phyloP scores from a whole-genome alignment of 345 rosid genomes.

The Hypericum androsaemum region DNA sequence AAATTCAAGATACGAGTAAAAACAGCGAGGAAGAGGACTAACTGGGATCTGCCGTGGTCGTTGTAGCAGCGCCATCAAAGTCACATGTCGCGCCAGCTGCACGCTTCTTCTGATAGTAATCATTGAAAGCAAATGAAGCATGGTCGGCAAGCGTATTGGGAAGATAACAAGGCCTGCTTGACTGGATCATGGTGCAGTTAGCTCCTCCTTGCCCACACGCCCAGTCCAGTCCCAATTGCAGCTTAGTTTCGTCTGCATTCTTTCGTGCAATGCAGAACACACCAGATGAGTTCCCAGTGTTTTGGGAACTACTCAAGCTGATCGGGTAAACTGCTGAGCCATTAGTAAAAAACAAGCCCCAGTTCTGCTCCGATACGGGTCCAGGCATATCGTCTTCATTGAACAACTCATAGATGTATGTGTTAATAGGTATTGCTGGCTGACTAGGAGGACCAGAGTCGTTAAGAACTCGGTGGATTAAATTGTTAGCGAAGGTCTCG shows the following conservation, averaged over 20 bases:
- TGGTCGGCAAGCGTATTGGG: conserved; percentile 57
- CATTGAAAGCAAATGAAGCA: conserved; percentile 86
- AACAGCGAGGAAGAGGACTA: conserved; percentile 22
- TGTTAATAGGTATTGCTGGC: conserved; percentile 46
- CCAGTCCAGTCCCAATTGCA: conserved; percentile 75
- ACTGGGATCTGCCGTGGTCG: conserved; percentile 66
- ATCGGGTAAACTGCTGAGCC: conserved; percentile 68
- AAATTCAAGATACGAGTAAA: not conserved
- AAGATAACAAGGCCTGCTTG: conserved; percentile 51
- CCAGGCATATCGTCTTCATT: conserved; percentile 78
- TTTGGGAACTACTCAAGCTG: conserved; percentile 28
- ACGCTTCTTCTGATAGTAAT: conserved; percentile 76
- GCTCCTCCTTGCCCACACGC: conserved; percentile 96
- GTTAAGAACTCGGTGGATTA: conserved; percentile 69
- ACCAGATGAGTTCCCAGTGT: conserved; percentile 35
- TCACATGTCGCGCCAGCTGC: conserved; percentile 77
- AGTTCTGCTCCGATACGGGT: conserved; percentile 66
- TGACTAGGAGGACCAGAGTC: conserved; percentile 89
- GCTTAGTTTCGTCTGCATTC: conserved; percentile 55
- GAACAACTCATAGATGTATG: conserved; percentile 82
- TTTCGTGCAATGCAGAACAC: conserved; percentile 70
- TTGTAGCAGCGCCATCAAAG: conserved; percentile 68
- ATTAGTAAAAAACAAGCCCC: conserved; percentile 73
- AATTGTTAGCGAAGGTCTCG: conserved; percentile 52
- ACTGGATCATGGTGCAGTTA: conserved; percentile 58